Evolutionary conservation across 345 rosid species (phyloP), one percentile per base, ranked within the genome.

Genomic region (Raphanus sativus): DNA sequence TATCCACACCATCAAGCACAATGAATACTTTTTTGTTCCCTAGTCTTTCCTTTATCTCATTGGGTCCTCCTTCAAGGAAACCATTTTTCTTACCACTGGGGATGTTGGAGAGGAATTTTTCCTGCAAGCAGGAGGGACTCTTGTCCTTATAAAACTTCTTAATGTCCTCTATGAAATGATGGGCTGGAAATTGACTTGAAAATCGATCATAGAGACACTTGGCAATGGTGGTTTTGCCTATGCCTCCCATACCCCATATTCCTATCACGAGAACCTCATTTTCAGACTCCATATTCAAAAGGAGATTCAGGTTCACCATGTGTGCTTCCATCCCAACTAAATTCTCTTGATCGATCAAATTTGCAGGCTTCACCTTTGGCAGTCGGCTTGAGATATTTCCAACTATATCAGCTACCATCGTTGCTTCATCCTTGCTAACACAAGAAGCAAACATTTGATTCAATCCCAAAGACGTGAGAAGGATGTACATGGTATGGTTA

Each of bases 151-250:
- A 64, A 11, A 4, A 3, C 17, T 56, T 33, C 25, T 63, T 30
- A n/a, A 74, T 38, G 29, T 74, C 32, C 9, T 54, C 9, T 2
- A 55, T 21, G 56, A 74, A 75, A 75, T 0, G 24, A 9, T n/a
- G 65, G 5, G 16, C 56, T 36, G n/a, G 5, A n/a, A 75, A 75
- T 13, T 10, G 28, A 2, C 13, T 0, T 32, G 64, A 75, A 10
- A 55, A 0, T n/a, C 3, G 36, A 8, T 56, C 12, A 25, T 32
- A 75, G 29, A 75, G 11, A 21, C 9, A 36, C 6, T 28, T 55
- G n/a, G 78, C 65, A 8, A 75, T 30, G 8, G 78, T 33, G 9
- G 71, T 36, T 65, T 75, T 75, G 17, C 78, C 78, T 17, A 75
- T 5, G 9, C 77, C 77, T 2, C 71, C 71, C 71, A 74, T 65